Percentiles rank a stretch among this genome's conserved stretches.
phyloP scores from a whole-genome alignment of 78 protist genomes.

The Emiliania huxleyi region DNA sequence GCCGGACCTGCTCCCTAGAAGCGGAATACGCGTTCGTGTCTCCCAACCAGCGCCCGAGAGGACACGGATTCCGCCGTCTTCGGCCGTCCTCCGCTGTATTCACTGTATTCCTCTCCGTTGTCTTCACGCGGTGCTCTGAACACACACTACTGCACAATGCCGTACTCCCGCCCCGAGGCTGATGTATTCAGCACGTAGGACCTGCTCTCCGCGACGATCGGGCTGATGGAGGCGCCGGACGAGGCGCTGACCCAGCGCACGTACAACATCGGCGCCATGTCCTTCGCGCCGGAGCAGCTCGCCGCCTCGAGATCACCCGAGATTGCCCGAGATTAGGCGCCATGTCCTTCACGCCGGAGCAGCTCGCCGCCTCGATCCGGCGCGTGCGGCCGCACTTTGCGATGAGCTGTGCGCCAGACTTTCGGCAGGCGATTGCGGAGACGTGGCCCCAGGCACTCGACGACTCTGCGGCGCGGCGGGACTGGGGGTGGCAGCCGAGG shows the following conservation, averaged over 20 bases:
- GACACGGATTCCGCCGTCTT: too few relatives aligned
- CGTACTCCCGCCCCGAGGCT: too few relatives aligned
- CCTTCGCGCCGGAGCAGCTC: slow-evolving; percentile 67
- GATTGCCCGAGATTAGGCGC: too few relatives aligned
- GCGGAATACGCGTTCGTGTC: too few relatives aligned
- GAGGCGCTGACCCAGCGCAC: slow-evolving; percentile 48
- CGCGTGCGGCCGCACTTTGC: slow-evolving; percentile 50
- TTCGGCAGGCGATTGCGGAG: slow-evolving; percentile 74
- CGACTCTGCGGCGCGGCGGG: slow-evolving; percentile 63
- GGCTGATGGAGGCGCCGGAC: slow-evolving; percentile 49
- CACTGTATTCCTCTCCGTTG: too few relatives aligned
- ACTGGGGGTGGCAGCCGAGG: slow-evolving; percentile 66
- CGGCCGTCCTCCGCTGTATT: too few relatives aligned
- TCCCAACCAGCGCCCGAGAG: too few relatives aligned
- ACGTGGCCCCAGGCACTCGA: slow-evolving; percentile 75
- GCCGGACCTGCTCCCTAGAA: too few relatives aligned
- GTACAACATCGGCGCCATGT: slow-evolving; percentile 69
- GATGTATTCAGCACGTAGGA: too few relatives aligned
- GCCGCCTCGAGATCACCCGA: too few relatives aligned
- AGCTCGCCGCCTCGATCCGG: slow-evolving; percentile 44
- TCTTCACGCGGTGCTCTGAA: too few relatives aligned
- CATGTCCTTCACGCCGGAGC: slow-evolving; percentile 63
- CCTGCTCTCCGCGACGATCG: slow-evolving; percentile 50
- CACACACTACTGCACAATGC: too few relatives aligned
- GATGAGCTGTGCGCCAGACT: slow-evolving; percentile 58